Evolutionary conservation across 495 filamentous ascomycete species (phyloP), one percentile per base, ranked within the genome.

Genomic region (Oleoguttula mirabilis): DNA sequence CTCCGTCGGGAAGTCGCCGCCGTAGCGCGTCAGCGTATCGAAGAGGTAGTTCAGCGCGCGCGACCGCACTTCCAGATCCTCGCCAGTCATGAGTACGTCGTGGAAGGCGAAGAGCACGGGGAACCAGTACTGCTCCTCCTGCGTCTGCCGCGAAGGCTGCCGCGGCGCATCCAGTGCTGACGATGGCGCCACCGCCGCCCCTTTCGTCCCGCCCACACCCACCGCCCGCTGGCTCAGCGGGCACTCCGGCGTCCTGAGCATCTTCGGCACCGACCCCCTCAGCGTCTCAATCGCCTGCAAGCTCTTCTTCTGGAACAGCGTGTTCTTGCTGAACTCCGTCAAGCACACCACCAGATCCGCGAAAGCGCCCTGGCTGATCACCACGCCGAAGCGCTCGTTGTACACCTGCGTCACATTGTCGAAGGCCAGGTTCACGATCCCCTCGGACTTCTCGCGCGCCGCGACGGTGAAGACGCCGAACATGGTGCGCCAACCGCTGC

Each of bases 381-480:
- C 84, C 19, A 96, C 79, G 0, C 90, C 87, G 53, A 99, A 96
- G 15, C 88, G 76, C n/a, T 82, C 86, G 58, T 87, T 93, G 60
- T 96, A 96, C n/a, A 99, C 80, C 43, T 92, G 87, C n/a, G 76
- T 82, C 39, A 96, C 86, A 62, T 94, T 93, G 45, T 99, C 88
- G 54, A 85, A 96, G 0, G 92, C 86, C 55, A 96, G 77, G 53
- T 86, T 94, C 34, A 99, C 90, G 53, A 99, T 94, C 39, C 78
- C 77, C 65, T 96, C 90, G 59, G 93, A 88, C 27, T 80, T 85
- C 54, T 99, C 90, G 39, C 80, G 73, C 17, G 90, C 90, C 15
- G 90, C 92, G 20, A 94, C 84, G 3, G 88, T 94, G 59, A 99
- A 96, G 27, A 94, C 92, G 8, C 87, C 90, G 66, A 99, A 96